phyloP scores from a whole-genome alignment of 2,329 filamentous ascomycete species.

The Cladorrhinum sp. region DNA sequence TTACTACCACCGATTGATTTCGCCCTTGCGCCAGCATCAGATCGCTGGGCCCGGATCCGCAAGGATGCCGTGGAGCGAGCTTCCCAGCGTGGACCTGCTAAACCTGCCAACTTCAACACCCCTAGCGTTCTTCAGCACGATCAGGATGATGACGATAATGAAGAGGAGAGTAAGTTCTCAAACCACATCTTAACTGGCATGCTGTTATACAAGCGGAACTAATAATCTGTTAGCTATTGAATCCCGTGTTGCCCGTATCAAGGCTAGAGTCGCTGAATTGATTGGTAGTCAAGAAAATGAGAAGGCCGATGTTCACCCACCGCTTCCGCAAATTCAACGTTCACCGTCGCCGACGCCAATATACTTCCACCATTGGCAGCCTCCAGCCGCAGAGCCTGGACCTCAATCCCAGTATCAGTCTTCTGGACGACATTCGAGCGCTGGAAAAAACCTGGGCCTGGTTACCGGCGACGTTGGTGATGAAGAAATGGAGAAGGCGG shows the following conservation, averaged over 20 bases:
- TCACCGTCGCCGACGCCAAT: too few species aligned
- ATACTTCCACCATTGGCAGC: too few species aligned
- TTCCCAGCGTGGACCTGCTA: constrained; percentile 52
- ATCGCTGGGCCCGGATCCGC: constrained; percentile 93
- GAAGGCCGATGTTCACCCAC: constrained; percentile 31
- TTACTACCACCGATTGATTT: too few species aligned
- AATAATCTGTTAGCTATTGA: constrained; percentile 74
- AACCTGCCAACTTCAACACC: constrained; percentile 26
- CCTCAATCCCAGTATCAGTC: too few species aligned
- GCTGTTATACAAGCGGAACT: not conserved
- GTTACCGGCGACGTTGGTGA: too few species aligned
- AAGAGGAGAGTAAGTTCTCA: constrained; percentile 80
- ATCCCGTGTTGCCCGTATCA: constrained; percentile 93
- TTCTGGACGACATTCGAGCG: too few species aligned
- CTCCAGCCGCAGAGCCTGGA: too few species aligned
- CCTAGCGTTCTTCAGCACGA: constrained; percentile 57
- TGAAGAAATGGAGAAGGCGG: too few species aligned
- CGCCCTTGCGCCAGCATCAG: constrained; percentile 40
- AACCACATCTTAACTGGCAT: not conserved
- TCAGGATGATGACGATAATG: constrained; percentile 84
- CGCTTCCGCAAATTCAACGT: too few species aligned
- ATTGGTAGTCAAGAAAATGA: constrained; percentile 76
- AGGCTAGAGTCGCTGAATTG: constrained; percentile 90
- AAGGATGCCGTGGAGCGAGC: constrained; percentile 89
- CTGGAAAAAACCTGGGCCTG: too few species aligned